These are phyloP conservation scores for Blastobotrys petasosporus DNA, from an alignment of 1,139 yeast species.

Conservation along the genomic window DNA sequence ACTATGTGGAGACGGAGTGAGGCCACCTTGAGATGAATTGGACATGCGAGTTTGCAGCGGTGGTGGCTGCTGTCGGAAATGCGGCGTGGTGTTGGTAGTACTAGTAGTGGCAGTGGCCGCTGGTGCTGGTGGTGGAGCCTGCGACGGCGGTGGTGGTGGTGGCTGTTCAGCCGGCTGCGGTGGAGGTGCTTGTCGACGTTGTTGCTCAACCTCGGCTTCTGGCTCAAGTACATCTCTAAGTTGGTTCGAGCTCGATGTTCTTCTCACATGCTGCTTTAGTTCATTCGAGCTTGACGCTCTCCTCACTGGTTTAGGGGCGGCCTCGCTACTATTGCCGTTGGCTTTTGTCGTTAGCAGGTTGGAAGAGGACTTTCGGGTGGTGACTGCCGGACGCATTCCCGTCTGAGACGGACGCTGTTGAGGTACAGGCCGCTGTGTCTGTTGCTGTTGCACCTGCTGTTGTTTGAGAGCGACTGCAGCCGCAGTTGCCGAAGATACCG, in stretches of 20 bases:
- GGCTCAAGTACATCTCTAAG: no score
- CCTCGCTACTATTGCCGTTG: background rate
- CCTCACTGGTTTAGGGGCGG: no score
- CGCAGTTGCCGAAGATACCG: constrained; percentile 21
- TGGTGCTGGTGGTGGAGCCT: constrained; percentile 10
- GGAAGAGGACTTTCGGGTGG: background rate
- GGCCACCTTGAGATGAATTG: no score
- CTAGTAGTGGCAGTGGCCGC: background rate
- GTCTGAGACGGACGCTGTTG: background rate
- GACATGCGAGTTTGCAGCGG: constrained; percentile 13
- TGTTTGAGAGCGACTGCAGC: constrained; percentile 26
- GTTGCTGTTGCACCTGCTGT: constrained; percentile 11
- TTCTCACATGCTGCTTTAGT: no score
- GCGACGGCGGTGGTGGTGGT: constrained; percentile 18
- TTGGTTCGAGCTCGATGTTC: no score
- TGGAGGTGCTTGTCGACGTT: constrained; percentile 8
- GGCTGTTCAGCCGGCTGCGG: constrained; percentile 6
- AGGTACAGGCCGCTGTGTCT: background rate
- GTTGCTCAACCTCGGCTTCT: no score
- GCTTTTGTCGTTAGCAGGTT: background rate
- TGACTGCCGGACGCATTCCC: constrained; percentile 6
- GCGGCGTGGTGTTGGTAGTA: constrained; percentile 10
- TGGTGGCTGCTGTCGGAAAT: constrained; percentile 8
- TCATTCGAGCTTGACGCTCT: no score
- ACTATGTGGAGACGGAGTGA: no score